These are phyloP conservation scores for Solanum sejunctum DNA, from an alignment of 257 asterid genomes.

Conservation along the genomic window DNA sequence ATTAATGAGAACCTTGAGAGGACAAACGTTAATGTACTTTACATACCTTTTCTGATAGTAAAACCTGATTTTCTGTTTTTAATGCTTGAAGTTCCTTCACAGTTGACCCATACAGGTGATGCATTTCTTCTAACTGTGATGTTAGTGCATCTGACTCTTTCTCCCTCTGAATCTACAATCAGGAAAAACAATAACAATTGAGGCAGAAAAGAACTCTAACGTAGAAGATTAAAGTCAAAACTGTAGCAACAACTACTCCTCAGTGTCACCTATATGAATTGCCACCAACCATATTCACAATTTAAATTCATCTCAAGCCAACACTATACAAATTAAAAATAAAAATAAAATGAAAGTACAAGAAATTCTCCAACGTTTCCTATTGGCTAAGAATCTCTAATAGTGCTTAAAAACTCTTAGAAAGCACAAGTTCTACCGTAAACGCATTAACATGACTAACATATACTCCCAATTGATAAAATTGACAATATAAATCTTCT, in stretches of 20 bases:
- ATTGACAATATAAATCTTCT: not conserved
- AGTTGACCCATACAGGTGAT: conserved; percentile 44
- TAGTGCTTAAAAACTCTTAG: not conserved
- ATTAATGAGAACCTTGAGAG: not conserved
- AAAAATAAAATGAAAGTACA: not conserved
- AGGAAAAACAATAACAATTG: not conserved
- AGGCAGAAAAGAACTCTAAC: not conserved
- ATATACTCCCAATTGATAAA: not conserved
- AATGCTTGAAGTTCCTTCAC: conserved; percentile 33
- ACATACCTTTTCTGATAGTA: conserved; percentile 60
- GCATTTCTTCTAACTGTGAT: conserved; percentile 40
- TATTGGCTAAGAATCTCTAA: not conserved
- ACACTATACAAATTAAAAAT: not conserved
- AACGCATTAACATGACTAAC: not conserved
- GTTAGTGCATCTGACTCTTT: conserved; percentile 44
- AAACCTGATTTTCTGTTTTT: conserved; percentile 35
- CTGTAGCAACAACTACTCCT: not conserved
- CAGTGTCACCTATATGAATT: not conserved
- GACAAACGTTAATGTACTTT: not conserved
- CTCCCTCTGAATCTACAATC: conserved; percentile 27
- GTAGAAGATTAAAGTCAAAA: not conserved
- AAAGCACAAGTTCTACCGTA: not conserved
- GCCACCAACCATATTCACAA: not conserved
- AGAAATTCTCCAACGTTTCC: not conserved
- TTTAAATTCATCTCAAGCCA: not conserved